phyloP scores from a whole-genome alignment of 176 grass and related monocot genomes.

The Aegilops tauschii region DNA sequence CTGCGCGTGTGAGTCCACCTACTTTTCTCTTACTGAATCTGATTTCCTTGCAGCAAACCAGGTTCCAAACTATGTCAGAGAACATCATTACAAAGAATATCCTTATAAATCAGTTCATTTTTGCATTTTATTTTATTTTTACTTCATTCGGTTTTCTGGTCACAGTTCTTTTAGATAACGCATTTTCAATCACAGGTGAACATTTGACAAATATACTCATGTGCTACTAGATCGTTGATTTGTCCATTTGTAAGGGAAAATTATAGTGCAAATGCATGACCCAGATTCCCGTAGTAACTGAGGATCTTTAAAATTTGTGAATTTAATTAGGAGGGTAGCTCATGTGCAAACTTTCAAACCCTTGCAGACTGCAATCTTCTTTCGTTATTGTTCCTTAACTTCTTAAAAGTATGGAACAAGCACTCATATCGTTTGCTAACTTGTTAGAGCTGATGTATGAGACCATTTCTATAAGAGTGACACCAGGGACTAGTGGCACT shows the following conservation, averaged over 20 bases:
- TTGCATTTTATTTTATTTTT: not conserved
- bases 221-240: not conserved
- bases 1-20: not conserved
- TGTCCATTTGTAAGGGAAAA: not conserved
- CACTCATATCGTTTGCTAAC: too few species aligned
- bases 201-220: not conserved
- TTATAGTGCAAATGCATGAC: not conserved
- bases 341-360: not conserved
- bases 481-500: not conserved
- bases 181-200: not conserved
- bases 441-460: not conserved
- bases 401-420: too few species aligned
- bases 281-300: not conserved
- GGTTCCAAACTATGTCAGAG: conserved; percentile 87
- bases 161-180: not conserved
- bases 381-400: too few species aligned
- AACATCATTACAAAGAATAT: conserved; percentile 95
- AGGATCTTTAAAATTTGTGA: not conserved
- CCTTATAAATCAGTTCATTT: conserved; percentile 45
- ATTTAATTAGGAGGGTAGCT: not conserved
- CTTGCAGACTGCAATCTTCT: not conserved
- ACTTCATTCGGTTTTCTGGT: not conserved
- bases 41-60: conserved; percentile 67
- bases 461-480: not conserved
- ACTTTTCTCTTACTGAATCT: not conserved